A percentile compares a stretch with the other conserved stretches of the same genome.
Conservation (phyloP, 2,329 filamentous ascomycete species). For the Pseudovirgaria hyperparasitica region DNA sequence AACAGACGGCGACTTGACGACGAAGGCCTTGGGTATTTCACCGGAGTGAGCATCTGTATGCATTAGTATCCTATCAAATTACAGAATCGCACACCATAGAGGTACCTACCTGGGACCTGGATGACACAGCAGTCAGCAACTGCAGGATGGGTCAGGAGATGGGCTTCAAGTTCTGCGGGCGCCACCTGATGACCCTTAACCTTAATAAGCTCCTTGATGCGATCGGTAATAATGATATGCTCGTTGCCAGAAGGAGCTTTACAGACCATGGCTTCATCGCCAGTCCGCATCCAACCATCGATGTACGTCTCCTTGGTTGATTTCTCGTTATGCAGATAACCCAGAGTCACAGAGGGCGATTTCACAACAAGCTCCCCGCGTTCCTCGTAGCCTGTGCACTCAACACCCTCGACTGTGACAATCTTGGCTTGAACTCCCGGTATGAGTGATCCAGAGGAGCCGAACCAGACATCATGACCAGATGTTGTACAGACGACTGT, state of each 20-base stretch:
- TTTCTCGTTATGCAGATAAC: constrained; percentile 77
- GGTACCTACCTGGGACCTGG: constrained; percentile 54
- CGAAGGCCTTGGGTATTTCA: constrained; percentile 51
- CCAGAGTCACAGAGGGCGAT: constrained; percentile 62
- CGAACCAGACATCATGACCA: constrained; percentile 52
- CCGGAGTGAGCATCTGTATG: constrained; percentile 48
- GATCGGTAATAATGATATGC: constrained; percentile 75
- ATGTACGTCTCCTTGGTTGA: constrained; percentile 72
- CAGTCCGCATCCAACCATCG: constrained; percentile 68
- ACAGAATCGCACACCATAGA: too few species aligned
- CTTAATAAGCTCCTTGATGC: constrained; percentile 68
- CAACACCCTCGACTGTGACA: constrained; percentile 53
- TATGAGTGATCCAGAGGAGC: constrained; percentile 59
- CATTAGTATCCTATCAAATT: too few species aligned
- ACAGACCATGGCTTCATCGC: constrained; percentile 66
- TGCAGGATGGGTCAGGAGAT: constrained; percentile 58
- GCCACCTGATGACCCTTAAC: constrained; percentile 77
- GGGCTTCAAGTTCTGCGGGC: constrained; percentile 70
- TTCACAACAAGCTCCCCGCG: constrained; percentile 74
- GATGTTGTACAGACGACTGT: constrained; percentile 54
- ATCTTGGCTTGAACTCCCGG: constrained; percentile 54
- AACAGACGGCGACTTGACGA: constrained; percentile 44
- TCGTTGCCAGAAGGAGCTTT: constrained; percentile 54
- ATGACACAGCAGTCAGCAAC: constrained; percentile 76
- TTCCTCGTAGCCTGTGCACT: constrained; percentile 57